These are phyloP conservation scores for Beta macrorhiza DNA, from an alignment of 179 eudicot genomes.

Conservation along the genomic window DNA sequence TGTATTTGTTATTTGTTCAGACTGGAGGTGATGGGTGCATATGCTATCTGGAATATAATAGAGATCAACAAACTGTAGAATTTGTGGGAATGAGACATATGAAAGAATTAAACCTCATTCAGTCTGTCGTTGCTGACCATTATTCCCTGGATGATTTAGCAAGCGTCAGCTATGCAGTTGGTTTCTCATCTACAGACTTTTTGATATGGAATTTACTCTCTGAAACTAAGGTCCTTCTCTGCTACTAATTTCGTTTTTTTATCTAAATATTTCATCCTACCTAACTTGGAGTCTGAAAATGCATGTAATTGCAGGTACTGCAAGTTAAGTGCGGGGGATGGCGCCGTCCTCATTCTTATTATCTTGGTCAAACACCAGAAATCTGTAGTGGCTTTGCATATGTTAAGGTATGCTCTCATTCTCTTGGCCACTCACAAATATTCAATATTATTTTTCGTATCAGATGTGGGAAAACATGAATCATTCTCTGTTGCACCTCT, in stretches of 20 bases:
- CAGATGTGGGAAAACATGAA: slow-evolving; percentile 5
- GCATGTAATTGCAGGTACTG: slow-evolving; percentile 56
- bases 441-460: neutral
- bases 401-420: slow-evolving; percentile 67
- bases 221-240: slow-evolving; percentile 66
- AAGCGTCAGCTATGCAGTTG: slow-evolving; percentile 61
- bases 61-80: slow-evolving; percentile 51
- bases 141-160: slow-evolving; percentile 40
- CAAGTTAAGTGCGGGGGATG: slow-evolving; percentile 96
- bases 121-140: slow-evolving; percentile 44
- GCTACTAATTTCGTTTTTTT: neutral
- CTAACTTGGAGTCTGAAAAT: slow-evolving; percentile 20
- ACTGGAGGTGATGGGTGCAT: slow-evolving; percentile 99
- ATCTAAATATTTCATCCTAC: neutral
- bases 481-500: neutral
- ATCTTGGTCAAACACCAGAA: slow-evolving; percentile 80
- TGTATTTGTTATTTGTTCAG: slow-evolving; percentile 39
- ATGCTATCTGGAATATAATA: slow-evolving; percentile 79
- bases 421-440: neutral
- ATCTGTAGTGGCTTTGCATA: slow-evolving; percentile 68
- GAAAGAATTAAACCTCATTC: slow-evolving; percentile 75
- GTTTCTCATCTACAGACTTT: slow-evolving; percentile 87
- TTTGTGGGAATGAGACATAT: slow-evolving; percentile 93
- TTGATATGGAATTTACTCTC: slow-evolving; percentile 76
- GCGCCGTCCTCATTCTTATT: slow-evolving; percentile 95